Percentiles rank a stretch among this genome's conserved stretches.
Conservation (phyloP, 2,329 filamentous ascomycete species). For the Blastomyces emzantsi region DNA sequence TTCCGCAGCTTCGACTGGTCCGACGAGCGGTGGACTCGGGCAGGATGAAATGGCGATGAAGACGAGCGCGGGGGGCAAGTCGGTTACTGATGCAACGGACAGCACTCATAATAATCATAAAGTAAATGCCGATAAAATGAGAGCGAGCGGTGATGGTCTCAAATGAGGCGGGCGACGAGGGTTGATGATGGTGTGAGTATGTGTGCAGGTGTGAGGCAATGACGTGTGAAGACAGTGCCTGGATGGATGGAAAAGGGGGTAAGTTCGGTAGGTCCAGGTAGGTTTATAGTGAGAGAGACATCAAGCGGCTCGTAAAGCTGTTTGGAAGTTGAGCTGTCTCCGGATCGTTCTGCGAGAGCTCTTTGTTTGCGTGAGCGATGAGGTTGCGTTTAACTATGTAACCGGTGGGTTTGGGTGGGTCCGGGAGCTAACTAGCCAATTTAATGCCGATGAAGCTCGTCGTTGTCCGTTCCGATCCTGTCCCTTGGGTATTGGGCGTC, state of each 20-base stretch:
- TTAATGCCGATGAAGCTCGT: neutral
- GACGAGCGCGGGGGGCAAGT: constrained; percentile 29
- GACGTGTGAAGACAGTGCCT: no score
- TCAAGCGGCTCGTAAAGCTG: neutral
- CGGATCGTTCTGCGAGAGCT: neutral
- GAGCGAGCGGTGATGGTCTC: neutral
- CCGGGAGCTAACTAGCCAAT: neutral
- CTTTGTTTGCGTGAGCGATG: neutral
- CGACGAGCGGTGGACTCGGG: constrained; percentile 12
- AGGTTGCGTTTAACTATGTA: neutral
- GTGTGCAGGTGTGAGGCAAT: no score
- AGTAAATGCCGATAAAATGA: neutral
- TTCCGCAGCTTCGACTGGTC: neutral
- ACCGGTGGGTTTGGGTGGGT: neutral
- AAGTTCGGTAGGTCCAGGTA: neutral
- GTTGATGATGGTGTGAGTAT: neutral
- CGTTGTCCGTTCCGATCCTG: neutral
- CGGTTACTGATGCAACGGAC: constrained; percentile 21
- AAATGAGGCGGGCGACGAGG: neutral
- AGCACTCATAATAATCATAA: constrained; percentile 31
- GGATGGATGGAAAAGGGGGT: neutral
- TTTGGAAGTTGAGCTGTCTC: neutral
- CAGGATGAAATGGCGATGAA: constrained; percentile 20
- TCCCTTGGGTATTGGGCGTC: neutral
- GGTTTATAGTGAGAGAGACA: neutral